Base-by-base conservation (phyloP, 2,329 filamentous ascomycete species). In the Xenoacremonium recifei region DNA sequence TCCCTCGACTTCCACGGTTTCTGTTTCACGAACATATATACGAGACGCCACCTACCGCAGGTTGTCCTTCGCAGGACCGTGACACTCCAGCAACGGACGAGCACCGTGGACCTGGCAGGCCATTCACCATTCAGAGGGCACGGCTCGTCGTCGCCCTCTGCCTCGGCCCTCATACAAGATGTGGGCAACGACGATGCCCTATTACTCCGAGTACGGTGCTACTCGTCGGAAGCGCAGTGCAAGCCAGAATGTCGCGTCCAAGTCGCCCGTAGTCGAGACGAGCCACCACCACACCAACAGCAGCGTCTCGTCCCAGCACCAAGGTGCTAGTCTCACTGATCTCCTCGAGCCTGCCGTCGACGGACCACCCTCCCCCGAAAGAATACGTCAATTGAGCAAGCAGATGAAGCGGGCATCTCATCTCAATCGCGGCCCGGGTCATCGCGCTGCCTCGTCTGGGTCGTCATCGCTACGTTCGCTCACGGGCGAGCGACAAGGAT, bases 301-400 rank as follows among this genome's bases (percentile, higher is more conserved):
- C 39, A 32, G 47, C 41, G 38, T 40, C 19, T 47, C 48, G 34
- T 44, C 45, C 23, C 49, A 41, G 18, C 49, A 50, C 20, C 46
- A 47, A 35, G 51, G 44, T 39, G 39, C 49, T 39, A 53, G 61
- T 48, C 25, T 68, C 35, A 56, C 65, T 45, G 72, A 76, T 44
- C 67, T 77, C 40, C 62, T 84, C 43, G 78, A 75, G 44, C 78
- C 80, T 36, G 73, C 80, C 47, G 64, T 83, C 42, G 77, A 84
- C 52, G 76, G 77, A 15, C 79, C 80, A 30, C 79, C 80, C 1
- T 84, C 80, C 23, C 77, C 80, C 20, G 75, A 79, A 54, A 72
- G 72, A 47, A 72, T 82, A 52, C 75, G 79, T 50, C 76, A 76
- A 44, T 67, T 82, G 39, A 80, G 69, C 59, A 75, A 76, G 59